Base-by-base conservation (phyloP, 306 rosid species). In the Trifolium dubium region DNA sequence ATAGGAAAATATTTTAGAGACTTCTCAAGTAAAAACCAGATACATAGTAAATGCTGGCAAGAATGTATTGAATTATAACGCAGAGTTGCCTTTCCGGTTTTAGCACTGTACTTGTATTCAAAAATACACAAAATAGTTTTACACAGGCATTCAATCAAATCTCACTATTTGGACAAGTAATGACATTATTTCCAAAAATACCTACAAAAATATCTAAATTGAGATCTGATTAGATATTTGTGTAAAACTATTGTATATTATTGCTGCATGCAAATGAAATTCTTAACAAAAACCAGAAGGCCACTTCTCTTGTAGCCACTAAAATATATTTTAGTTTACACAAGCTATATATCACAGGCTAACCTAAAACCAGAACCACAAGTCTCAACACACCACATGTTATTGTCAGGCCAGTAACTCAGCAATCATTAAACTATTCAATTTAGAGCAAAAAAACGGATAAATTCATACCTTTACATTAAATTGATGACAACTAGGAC, bases 401-500 rank as follows among this genome's bases (percentile, higher is more conserved):
- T 56, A 13, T 7, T 18, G 23, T 31, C n/a, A 44, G 64, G 35
- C 44, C 35, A 61, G 55, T 28, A 76, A 80, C 69, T 55, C 58
- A 61, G 32, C 58, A 40, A 69, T 61, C 55, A 28, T 31, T 44
- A 60, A 70, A 67, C n/a, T 35, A 60, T 63, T 62, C 50, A 46
- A 43, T 44, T 67, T 43, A 56, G 61, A 34, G 10, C 14, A 34
- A 0, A 17, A n/a, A 51, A 49, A 43, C 19, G 34, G 31, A 69
- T 4, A 15, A 14, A 70, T 30, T 49, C 89, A 77, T 72, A 93
- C 98, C 98, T 93, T 93, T 15, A 88, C 93, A 86, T 93, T 93
- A 66, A 81, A 80, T 73, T 93, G 98, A 55, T 94, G 85, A 82
- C 98, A 93, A 66, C 47, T 86, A 60, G 96, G 97, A 83, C 98